These are phyloP conservation scores for Chrysochromulina tobinii DNA, from an alignment of 78 protist species.

Conservation along the genomic window DNA sequence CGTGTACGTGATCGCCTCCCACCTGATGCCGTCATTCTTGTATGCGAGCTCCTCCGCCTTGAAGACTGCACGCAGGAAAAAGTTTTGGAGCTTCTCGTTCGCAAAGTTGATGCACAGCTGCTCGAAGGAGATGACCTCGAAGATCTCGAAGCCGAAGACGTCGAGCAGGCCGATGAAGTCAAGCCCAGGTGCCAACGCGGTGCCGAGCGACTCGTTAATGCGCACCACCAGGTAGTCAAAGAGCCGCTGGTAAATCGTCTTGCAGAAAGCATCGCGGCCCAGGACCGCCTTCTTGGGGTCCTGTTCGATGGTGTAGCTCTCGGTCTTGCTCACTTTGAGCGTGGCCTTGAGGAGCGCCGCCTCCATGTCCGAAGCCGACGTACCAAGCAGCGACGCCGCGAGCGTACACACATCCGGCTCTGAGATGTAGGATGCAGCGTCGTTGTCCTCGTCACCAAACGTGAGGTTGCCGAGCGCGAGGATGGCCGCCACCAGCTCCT, in stretches of 20 bases:
- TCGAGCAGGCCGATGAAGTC: slow-evolving; percentile 81
- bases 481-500: too few species aligned
- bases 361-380: too few species aligned
- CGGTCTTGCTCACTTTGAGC: too few species aligned
- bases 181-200: too few species aligned
- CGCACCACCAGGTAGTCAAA: slow-evolving; percentile 73
- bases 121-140: slow-evolving; percentile 86
- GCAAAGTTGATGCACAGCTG: slow-evolving; percentile 91
- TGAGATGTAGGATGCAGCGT: too few species aligned
- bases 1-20: slow-evolving; percentile 56
- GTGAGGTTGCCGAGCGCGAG: too few species aligned
- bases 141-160: slow-evolving; percentile 94
- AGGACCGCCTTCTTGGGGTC: too few species aligned
- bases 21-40: slow-evolving; percentile 69
- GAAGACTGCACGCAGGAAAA: not conserved
- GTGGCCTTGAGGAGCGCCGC: too few species aligned
- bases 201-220: not conserved
- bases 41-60: slow-evolving; percentile 76
- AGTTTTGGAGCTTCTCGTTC: slow-evolving; percentile 72
- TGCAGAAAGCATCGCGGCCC: slow-evolving; percentile 74
- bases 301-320: too few species aligned
- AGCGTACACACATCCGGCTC: too few species aligned
- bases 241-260: slow-evolving; percentile 75
- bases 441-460: too few species aligned
- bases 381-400: too few species aligned